phyloP scores from a whole-genome alignment of 495 filamentous ascomycete species.

The Staphylotrichum longicolle region DNA sequence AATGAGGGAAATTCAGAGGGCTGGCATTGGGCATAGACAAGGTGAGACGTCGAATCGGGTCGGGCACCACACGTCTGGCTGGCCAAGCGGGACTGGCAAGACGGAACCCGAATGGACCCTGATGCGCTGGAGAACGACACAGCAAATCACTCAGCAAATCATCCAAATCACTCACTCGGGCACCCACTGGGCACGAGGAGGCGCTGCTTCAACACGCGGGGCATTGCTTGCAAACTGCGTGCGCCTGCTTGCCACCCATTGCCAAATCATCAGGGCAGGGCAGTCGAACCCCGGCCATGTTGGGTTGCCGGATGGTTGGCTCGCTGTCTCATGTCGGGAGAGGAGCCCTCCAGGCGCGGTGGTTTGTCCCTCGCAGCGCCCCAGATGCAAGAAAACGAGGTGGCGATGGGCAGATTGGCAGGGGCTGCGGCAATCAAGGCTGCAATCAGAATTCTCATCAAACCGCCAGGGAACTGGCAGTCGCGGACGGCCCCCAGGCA shows the following conservation, averaged over 20 bases:
- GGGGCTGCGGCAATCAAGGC: constrained; percentile 2
- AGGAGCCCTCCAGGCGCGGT: too few species aligned
- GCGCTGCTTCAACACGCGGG: constrained; percentile 9
- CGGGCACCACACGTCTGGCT: constrained; percentile 9
- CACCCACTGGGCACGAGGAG: background rate
- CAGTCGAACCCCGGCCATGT: constrained; percentile 7
- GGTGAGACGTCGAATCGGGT: constrained; percentile 33
- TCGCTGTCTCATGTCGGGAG: background rate
- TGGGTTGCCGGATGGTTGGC: background rate
- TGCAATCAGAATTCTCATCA: background rate
- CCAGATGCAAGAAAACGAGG: background rate
- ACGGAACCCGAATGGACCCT: background rate
- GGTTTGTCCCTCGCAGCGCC: constrained; percentile 6
- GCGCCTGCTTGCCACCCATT: constrained; percentile 29
- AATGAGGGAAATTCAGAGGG: constrained; percentile 28
- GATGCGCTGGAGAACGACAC: background rate
- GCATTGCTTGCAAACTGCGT: constrained; percentile 4
- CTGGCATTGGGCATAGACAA: constrained; percentile 35
- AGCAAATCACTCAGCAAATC: background rate
- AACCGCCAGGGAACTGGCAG: background rate
- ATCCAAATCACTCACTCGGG: background rate
- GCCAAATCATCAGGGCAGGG: constrained; percentile 34
- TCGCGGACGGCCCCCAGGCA: background rate
- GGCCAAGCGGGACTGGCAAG: background rate
- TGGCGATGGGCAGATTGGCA: background rate